Evolutionary conservation across 441 rosid genomes (phyloP).

Genomic region (Populus hybrid): DNA sequence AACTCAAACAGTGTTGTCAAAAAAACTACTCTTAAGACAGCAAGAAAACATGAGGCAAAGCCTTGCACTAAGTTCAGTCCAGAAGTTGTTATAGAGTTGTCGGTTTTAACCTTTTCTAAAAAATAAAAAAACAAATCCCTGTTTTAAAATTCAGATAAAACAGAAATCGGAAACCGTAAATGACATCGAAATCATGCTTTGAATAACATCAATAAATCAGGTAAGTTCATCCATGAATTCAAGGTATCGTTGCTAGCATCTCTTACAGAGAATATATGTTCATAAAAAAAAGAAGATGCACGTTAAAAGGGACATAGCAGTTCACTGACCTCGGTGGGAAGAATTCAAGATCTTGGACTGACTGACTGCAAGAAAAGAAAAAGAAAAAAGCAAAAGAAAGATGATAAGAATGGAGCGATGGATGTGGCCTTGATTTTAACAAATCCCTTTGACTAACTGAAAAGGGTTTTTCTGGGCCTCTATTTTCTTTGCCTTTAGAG

Average conservation of each 20-base stretch:
- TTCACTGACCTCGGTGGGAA: slow-evolving; percentile 2
- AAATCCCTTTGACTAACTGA: not conserved
- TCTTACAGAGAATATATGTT: not conserved
- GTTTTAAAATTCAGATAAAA: not conserved
- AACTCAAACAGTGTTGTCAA: not conserved
- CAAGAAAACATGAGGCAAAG: not conserved
- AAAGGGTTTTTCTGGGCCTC: not conserved
- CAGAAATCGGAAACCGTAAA: not conserved
- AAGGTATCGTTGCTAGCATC: not conserved
- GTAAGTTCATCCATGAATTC: not conserved
- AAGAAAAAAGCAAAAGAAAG: not conserved
- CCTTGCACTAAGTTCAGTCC: not conserved
- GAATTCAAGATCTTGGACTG: not conserved
- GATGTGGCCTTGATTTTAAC: not conserved
- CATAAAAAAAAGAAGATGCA: not conserved
- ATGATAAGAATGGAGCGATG: not conserved
- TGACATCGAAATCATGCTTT: not conserved
- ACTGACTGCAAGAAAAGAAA: not conserved
- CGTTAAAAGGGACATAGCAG: not conserved
- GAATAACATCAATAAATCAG: not conserved
- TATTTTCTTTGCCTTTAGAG: not conserved
- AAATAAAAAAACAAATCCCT: not conserved
- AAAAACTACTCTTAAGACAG: not conserved
- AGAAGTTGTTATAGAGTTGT: not conserved
- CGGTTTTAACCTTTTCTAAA: not conserved